These are phyloP conservation scores for Boletus semigastroideus DNA, from an alignment of 1,284 basidiomycete species.

Conservation along the genomic window DNA sequence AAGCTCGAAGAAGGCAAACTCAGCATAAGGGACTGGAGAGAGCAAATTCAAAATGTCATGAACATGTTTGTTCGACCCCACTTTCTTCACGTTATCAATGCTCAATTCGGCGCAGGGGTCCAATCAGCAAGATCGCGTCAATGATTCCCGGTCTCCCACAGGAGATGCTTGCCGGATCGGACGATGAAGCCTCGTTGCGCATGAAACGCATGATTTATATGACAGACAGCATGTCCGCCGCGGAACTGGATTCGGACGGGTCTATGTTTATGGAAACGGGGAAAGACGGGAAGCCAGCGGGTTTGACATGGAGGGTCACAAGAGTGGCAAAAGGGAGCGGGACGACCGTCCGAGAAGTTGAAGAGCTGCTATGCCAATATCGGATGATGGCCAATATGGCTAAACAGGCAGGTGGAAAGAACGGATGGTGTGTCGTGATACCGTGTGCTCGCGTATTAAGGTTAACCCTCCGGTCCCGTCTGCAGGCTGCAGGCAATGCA, in stretches of 20 bases:
- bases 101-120: constrained; percentile 64
- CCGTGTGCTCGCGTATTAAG: constrained; percentile 3
- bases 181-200: constrained; percentile 87
- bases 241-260: constrained; percentile 96
- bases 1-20: constrained; percentile 97
- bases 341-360: constrained; percentile 95
- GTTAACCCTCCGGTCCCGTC: background rate
- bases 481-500: constrained; percentile 81
- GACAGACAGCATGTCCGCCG: constrained; percentile 94
- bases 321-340: constrained; percentile 93
- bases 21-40: constrained; percentile 95
- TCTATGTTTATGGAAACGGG: constrained; percentile 80
- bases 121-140: constrained; percentile 95
- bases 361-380: constrained; percentile 94
- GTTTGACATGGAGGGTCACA: constrained; percentile 83
- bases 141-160: constrained; percentile 98
- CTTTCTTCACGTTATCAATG: background rate
- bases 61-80: constrained; percentile 69
- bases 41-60: constrained; percentile 97
- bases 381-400: constrained; percentile 98
- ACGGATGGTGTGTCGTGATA: constrained; percentile 66
- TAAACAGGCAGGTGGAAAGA: constrained; percentile 95
- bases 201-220: constrained; percentile 99
- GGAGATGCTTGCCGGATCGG: constrained; percentile 85
- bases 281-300: constrained; percentile 81